Evolutionary conservation across 2,329 filamentous ascomycete genomes (phyloP).

Genomic region (Fusarium circinatum): DNA sequence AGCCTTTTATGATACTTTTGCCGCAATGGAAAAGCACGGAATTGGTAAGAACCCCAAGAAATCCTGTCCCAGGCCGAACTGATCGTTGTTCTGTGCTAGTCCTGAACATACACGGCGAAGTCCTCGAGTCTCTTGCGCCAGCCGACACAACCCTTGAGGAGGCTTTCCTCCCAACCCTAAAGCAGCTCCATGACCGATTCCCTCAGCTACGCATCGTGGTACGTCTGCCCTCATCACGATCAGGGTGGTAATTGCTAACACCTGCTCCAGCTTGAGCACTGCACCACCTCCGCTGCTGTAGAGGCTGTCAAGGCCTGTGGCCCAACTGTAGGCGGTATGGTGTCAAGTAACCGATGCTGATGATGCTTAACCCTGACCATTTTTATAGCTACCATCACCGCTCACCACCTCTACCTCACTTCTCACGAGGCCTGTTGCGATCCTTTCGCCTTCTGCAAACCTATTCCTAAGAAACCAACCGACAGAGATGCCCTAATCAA

Average conservation of each 20-base stretch:
- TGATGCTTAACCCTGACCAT: neutral
- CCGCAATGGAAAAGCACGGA: conserved; percentile 86
- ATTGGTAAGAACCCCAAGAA: conserved; percentile 52
- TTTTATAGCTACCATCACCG: conserved; percentile 77
- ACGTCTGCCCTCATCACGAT: conserved; percentile 1
- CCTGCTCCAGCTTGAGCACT: conserved; percentile 74
- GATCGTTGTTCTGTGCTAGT: conserved; percentile 54
- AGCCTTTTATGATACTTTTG: conserved; percentile 81
- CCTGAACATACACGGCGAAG: conserved; percentile 94
- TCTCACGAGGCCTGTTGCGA: conserved; percentile 76
- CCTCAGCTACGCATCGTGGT: conserved; percentile 73
- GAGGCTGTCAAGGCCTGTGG: conserved; percentile 82
- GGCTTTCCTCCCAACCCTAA: conserved; percentile 82
- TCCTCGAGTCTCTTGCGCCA: conserved; percentile 62
- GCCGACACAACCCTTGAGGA: conserved; percentile 58
- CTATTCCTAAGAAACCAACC: conserved; percentile 77
- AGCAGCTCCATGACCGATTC: conserved; percentile 77
- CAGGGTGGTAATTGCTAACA: neutral
- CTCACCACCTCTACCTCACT: conserved; percentile 85
- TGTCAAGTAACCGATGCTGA: neutral
- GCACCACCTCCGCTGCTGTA: conserved; percentile 84
- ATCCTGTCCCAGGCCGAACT: neutral
- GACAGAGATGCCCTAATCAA: conserved; percentile 78
- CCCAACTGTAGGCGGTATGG: conserved; percentile 72
- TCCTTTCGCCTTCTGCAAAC: conserved; percentile 74